These are phyloP conservation scores for Salvia splendens DNA, from an alignment of 257 asterid species.

Conservation along the genomic window DNA sequence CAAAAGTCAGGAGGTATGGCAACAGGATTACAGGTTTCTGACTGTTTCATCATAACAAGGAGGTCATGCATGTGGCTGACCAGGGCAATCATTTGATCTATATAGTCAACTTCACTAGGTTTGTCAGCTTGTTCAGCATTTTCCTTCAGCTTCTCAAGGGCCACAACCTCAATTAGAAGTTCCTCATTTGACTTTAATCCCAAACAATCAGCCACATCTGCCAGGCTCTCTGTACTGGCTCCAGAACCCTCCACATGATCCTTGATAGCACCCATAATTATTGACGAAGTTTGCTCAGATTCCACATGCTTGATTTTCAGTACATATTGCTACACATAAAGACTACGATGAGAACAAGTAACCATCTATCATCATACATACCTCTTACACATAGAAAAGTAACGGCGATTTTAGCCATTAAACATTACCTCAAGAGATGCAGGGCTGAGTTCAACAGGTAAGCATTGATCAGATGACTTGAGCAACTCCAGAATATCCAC, in stretches of 20 bases:
- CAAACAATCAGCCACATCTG: slow-evolving; percentile 59
- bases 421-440: slow-evolving; percentile 71
- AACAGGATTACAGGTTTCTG: slow-evolving; percentile 61
- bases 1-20: slow-evolving; percentile 79
- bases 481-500: slow-evolving; percentile 70
- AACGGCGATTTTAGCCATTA: slow-evolving; percentile 7
- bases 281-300: slow-evolving; percentile 50
- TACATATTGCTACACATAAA: slow-evolving; percentile 39
- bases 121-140: slow-evolving; percentile 78
- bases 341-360: slow-evolving; percentile 20
- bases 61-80: slow-evolving; percentile 84
- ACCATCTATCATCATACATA: slow-evolving; percentile 22
- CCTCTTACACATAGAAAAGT: slow-evolving; percentile 11
- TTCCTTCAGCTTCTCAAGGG: slow-evolving; percentile 86
- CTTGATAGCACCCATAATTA: slow-evolving; percentile 55
- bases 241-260: slow-evolving; percentile 69
- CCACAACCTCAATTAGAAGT: slow-evolving; percentile 80
- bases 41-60: slow-evolving; percentile 68
- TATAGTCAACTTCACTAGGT: slow-evolving; percentile 58
- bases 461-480: slow-evolving; percentile 52
- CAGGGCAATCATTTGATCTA: slow-evolving; percentile 69
- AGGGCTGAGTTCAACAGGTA: slow-evolving; percentile 51
- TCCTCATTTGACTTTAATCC: slow-evolving; percentile 76
- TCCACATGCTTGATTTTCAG: slow-evolving; percentile 63
- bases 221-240: slow-evolving; percentile 63